Conservation (phyloP, 768 basidiomycete species). For the Hemileccinum impolitum region DNA sequence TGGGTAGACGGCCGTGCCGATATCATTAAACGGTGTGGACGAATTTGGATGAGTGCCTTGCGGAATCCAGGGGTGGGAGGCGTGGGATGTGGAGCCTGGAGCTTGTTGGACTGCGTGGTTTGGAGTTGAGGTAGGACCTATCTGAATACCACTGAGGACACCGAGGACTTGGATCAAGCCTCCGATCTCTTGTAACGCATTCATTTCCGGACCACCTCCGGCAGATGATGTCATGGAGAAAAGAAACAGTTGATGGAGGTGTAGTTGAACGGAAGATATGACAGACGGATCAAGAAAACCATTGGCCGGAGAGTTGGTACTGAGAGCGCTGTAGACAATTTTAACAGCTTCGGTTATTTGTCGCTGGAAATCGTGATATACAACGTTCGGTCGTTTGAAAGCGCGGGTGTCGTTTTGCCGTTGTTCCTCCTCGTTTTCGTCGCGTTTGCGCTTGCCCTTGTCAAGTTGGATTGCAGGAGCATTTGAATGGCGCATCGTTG, state of each 20-base stretch:
- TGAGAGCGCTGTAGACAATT: constrained; percentile 50
- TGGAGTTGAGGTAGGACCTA: constrained; percentile 40
- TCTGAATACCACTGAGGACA: constrained; percentile 74
- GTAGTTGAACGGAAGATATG: constrained; percentile 67
- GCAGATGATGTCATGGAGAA: constrained; percentile 73
- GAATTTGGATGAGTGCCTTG: constrained; percentile 20
- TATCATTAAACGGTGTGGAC: constrained; percentile 40
- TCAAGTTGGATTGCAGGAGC: constrained; percentile 60
- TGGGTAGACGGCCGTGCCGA: constrained; percentile 76
- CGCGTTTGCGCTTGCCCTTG: constrained; percentile 75
- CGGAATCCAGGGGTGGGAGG: constrained; percentile 30
- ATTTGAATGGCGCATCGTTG: constrained; percentile 60
- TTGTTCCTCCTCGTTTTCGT: constrained; percentile 39
- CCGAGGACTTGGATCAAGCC: constrained; percentile 83
- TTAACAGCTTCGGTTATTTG: constrained; percentile 62
- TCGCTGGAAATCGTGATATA: constrained; percentile 46
- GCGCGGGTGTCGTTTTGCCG: constrained; percentile 25
- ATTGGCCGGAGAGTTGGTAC: constrained; percentile 31
- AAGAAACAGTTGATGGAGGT: constrained; percentile 73
- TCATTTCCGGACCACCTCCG: constrained; percentile 48
- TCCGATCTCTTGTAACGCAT: constrained; percentile 67
- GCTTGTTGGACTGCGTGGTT: constrained; percentile 23
- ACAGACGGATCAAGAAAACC: constrained; percentile 52
- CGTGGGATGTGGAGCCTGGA: constrained; percentile 33
- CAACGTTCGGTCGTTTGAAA: constrained; percentile 46